These are phyloP conservation scores for Rhodomyrtus psidioides DNA, from an alignment of 441 rosid genomes.

Conservation along the genomic window DNA sequence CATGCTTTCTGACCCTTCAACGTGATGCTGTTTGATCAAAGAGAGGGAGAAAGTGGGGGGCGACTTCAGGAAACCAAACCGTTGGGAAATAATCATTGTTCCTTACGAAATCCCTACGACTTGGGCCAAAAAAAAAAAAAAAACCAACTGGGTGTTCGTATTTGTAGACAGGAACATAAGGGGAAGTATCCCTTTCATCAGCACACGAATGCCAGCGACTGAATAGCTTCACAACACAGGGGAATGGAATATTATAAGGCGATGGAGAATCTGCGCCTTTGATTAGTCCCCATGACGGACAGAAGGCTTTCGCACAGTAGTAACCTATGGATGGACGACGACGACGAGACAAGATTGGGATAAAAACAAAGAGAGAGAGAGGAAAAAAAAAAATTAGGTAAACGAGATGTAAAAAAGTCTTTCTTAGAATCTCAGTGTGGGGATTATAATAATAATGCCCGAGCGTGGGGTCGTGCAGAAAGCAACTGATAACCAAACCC, in stretches of 20 bases:
- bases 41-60: neutral
- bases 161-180: neutral
- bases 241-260: neutral
- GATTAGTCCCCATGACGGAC: neutral
- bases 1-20: neutral
- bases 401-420: neutral
- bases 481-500: constrained; percentile 9
- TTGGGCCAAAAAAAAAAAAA: neutral
- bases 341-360: neutral
- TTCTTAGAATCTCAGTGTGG: neutral
- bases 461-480: neutral
- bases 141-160: neutral
- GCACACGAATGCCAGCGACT: constrained; percentile 3
- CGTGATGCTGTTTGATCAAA: neutral
- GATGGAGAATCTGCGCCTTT: neutral
- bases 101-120: neutral
- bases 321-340: neutral
- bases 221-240: neutral
- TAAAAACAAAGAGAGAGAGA: neutral
- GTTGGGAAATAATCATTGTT: neutral
- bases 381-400: neutral
- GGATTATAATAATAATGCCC: neutral
- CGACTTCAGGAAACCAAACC: neutral
- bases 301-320: neutral
- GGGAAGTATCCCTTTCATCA: neutral